These are phyloP conservation scores for Yamadazyma philogaea DNA, from an alignment of 805 yeast genomes.

Conservation along the genomic window DNA sequence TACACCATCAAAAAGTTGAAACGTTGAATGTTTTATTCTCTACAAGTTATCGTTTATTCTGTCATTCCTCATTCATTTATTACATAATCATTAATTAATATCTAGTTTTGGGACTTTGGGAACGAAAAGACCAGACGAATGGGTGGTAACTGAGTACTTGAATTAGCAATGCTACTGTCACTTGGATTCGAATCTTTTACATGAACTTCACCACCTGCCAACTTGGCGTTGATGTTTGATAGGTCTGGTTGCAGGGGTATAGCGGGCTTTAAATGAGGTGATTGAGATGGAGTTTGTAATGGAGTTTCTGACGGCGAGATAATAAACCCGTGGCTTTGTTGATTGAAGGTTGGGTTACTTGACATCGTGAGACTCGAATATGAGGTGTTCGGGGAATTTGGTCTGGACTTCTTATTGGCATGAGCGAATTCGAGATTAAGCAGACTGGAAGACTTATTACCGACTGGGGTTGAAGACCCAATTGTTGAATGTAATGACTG, in stretches of 20 bases:
- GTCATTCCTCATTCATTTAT: neutral
- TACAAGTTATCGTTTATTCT: neutral
- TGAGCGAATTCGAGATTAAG: constrained; percentile 37
- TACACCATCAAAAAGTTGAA: neutral
- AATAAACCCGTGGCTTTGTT: constrained; percentile 19
- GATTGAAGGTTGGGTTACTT: neutral
- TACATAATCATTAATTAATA: neutral
- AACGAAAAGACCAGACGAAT: constrained; percentile 38
- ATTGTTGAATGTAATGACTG: neutral
- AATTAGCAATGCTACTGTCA: constrained; percentile 31
- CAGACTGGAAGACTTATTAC: constrained; percentile 26
- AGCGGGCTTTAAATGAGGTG: constrained; percentile 41
- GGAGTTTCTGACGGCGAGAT: constrained; percentile 48
- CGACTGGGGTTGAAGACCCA: neutral
- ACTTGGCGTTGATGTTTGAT: neutral
- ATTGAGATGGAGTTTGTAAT: constrained; percentile 47
- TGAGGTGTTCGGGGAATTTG: constrained; percentile 40
- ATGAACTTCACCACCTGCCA: constrained; percentile 10
- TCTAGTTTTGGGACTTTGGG: constrained; percentile 7
- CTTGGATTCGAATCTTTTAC: constrained; percentile 9
- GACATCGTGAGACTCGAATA: constrained; percentile 4
- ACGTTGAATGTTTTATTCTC: neutral
- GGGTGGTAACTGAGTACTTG: constrained; percentile 42
- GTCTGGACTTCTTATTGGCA: constrained; percentile 42
- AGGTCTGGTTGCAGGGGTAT: constrained; percentile 18